A percentile compares a stretch with the other conserved stretches of the same genome.
Conservation (phyloP, 73 alveolate genomes). For the Paramecium octaurelia region DNA sequence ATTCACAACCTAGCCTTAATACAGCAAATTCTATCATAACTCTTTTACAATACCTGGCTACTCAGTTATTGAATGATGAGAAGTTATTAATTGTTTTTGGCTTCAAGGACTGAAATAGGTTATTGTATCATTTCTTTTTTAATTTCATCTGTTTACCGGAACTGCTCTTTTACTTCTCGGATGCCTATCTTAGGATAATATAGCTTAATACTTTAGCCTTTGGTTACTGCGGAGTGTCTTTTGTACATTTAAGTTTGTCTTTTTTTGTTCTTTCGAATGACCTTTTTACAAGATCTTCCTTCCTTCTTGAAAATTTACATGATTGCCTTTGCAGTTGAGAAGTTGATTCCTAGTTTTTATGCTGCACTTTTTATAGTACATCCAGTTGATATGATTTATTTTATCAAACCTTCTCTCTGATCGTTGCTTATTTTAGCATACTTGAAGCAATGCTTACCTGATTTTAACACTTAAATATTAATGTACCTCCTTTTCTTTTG, state of each 20-base stretch:
- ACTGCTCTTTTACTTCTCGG: background rate
- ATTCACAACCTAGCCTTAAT: background rate
- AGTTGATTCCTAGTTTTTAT: background rate
- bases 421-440: background rate
- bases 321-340: slow-evolving; percentile 28
- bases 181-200: background rate
- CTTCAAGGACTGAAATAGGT: background rate
- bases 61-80: background rate
- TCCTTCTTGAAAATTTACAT: slow-evolving; percentile 15
- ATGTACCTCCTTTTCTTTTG: background rate
- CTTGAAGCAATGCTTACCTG: background rate
- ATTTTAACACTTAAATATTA: background rate
- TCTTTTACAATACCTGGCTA: background rate
- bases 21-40: background rate
- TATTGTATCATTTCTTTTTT: background rate
- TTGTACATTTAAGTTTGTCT: background rate
- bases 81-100: background rate
- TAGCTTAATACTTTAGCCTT: background rate
- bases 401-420: background rate
- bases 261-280: background rate
- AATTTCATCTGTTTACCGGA: background rate
- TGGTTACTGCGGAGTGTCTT: background rate
- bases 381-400: background rate
- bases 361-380: slow-evolving; percentile 47
- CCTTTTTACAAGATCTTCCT: background rate